phyloP scores from a whole-genome alignment of 768 basidiomycete genomes.

The Xerocomus spinulosus region DNA sequence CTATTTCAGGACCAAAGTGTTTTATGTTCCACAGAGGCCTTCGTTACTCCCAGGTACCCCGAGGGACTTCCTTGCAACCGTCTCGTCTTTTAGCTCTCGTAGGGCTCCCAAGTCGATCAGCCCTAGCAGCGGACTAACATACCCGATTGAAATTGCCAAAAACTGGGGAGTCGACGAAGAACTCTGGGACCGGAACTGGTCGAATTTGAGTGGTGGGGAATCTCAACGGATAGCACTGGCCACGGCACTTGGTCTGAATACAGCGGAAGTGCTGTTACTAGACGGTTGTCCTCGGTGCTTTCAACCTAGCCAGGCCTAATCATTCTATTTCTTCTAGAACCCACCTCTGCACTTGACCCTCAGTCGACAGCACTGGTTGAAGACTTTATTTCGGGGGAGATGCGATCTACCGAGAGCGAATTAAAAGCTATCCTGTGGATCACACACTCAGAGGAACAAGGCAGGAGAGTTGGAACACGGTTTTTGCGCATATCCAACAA shows the following conservation, averaged over 20 bases:
- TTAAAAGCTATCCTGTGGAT: slow-evolving; percentile 83
- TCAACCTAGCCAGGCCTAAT: background rate
- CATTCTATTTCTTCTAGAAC: slow-evolving; percentile 48
- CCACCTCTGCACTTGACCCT: slow-evolving; percentile 83
- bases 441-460: slow-evolving; percentile 83
- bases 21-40: slow-evolving; percentile 86
- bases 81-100: slow-evolving; percentile 50
- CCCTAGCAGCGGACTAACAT: slow-evolving; percentile 24
- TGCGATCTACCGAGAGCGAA: slow-evolving; percentile 43
- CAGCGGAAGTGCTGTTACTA: slow-evolving; percentile 73
- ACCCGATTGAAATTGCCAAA: slow-evolving; percentile 50
- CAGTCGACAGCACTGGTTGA: slow-evolving; percentile 66
- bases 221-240: slow-evolving; percentile 80
- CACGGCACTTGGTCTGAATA: slow-evolving; percentile 63
- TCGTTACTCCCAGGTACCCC: slow-evolving; percentile 84
- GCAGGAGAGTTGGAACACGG: slow-evolving; percentile 65
- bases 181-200: slow-evolving; percentile 80
- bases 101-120: slow-evolving; percentile 23
- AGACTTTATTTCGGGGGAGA: slow-evolving; percentile 46
- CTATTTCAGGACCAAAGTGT: slow-evolving; percentile 67
- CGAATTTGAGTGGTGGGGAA: slow-evolving; percentile 81
- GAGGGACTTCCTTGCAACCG: slow-evolving; percentile 57
- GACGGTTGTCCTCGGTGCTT: slow-evolving; percentile 52
- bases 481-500: slow-evolving; percentile 48
- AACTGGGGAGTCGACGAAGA: slow-evolving; percentile 63